Base-by-base conservation (phyloP, 202 grass and related monocot species). In the Panicum virgatum region DNA sequence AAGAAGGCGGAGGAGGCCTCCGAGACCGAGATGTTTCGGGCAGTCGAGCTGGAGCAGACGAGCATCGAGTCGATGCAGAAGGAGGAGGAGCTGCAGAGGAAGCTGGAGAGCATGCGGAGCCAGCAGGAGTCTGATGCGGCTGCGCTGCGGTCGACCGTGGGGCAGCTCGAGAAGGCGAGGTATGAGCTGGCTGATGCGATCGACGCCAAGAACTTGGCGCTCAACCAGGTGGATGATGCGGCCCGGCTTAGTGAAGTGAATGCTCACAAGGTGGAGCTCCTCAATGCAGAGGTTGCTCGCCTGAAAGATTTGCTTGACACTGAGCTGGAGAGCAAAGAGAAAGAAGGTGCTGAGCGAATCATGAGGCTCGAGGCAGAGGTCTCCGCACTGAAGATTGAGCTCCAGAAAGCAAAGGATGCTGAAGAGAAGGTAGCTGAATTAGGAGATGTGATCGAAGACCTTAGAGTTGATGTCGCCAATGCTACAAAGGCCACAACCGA, bases 101-200 rank as follows among this genome's bases (percentile, higher is more conserved):
- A 85, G 89, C 82, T 89, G 80, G 92, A 91, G 42, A 70, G 59
- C 52, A 82, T 85, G 80, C 75, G 59, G 77, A 82, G 53, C 38
- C 83, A 91, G 79, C 89, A 94, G 64, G 72, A 85, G 16, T 54
- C 83, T 7, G 86, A 89, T 26, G 66, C 81, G 7, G 45, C 60
- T 0, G 63, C 76, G 15, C 56, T 94, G 60, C 66, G 45, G 26
- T 88, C 89, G 2, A 51, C 72, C 2, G 76, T 78, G 52, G 79
- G 84, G 53, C 86, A 91, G 67, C 83, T 94, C 12, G 86, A 91
- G 85, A 85, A 88, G 68, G 81, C 88, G 16, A 94, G 88, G 58
- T 62, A 62, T 52, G 89, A 94, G 36, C 84, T 91, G 36, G 44
- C 79, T 30, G 81, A 88, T 82, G 86, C 89, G 10, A 81, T 77